Evolutionary conservation across 108 stramenopile genomes (phyloP).

Genomic region (Nitzschia sp.): DNA sequence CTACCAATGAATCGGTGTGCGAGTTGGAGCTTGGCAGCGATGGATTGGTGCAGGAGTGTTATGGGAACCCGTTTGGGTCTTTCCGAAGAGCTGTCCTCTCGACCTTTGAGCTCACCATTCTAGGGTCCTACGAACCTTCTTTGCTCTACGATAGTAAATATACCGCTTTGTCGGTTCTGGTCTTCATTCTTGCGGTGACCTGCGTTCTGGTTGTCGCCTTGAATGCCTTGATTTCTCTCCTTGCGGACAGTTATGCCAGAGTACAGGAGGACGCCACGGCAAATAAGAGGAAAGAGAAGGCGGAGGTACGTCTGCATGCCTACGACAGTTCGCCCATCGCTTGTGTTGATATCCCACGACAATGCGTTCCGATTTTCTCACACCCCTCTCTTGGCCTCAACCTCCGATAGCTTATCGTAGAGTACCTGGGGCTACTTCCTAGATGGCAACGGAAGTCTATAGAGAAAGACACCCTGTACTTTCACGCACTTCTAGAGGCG

Average conservation of each 20-base stretch:
- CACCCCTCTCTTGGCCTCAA: not conserved
- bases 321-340: too few relatives aligned
- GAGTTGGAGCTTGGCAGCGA: not conserved
- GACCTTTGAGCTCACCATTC: conserved; percentile 35
- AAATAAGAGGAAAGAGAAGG: conserved; percentile 34
- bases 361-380: not conserved
- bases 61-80: conserved; percentile 26
- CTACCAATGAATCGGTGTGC: conserved; percentile 10
- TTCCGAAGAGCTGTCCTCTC: conserved; percentile 29
- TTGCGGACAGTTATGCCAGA: conserved; percentile 40
- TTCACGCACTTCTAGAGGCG: conserved; percentile 29
- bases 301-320: conserved; percentile 9
- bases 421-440: conserved; percentile 44
- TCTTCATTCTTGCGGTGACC: conserved; percentile 34
- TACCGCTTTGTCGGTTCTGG: conserved; percentile 10
- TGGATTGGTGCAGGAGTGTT: conserved; percentile 15
- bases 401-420: conserved; percentile 25
- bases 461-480: conserved; percentile 39
- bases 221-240: conserved; percentile 42
- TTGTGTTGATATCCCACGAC: too few relatives aligned
- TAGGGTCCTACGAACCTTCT: conserved; percentile 32
- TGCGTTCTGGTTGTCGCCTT: conserved; percentile 35
- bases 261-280: conserved; percentile 41
- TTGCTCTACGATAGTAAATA: conserved; percentile 19
- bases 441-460: conserved; percentile 28